Evolutionary conservation across 352 stramenopile genomes (phyloP), one percentile per base, ranked within the genome.

Genomic region (Globisporangium camurandrum): DNA sequence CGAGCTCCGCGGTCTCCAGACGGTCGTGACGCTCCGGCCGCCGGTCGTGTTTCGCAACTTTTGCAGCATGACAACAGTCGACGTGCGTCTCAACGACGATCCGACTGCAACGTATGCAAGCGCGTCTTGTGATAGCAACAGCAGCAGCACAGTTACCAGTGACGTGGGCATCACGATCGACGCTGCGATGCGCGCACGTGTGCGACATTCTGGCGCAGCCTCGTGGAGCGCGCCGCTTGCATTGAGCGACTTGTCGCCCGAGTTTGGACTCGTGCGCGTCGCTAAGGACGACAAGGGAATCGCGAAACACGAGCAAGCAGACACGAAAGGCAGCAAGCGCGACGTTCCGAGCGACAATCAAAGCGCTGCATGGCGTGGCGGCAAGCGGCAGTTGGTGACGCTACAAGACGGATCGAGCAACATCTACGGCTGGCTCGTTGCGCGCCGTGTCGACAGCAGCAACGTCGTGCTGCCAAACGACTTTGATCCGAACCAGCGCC

Each of bases 261-360:
- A 80, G 27, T 83, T 86, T 48, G 67, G 80, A 41, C 57, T 79
- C 41, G 75, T 83, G 12, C 79, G 61, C 46, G 40, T 52, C 11
- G 48, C 49, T 23, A 66, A 67, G 9, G 51, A 57, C 12, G 33
- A n/a, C n/a, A n/a, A n/a, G n/a, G n/a, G n/a, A n/a, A n/a, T n/a
- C n/a, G n/a, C n/a, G n/a, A n/a, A n/a, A n/a, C n/a, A n/a, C n/a
- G n/a, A n/a, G n/a, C n/a, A n/a, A n/a, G n/a, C n/a, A n/a, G 33
- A 19, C 19, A 4, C 33, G 20, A 46, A 28, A 23, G 42, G 27
- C 3, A 26, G 19, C 20, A 54, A 27, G 20, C 26, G n/a, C 6
- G 30, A 36, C 30, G n/a, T n/a, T n/a, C n/a, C n/a, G n/a, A n/a
- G n/a, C n/a, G n/a, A n/a, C n/a, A n/a, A n/a, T n/a, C n/a, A n/a